Evolutionary conservation across 192 early-diverging fungal genomes (phyloP).

Genomic region (Bifiguratus adelaidae): DNA sequence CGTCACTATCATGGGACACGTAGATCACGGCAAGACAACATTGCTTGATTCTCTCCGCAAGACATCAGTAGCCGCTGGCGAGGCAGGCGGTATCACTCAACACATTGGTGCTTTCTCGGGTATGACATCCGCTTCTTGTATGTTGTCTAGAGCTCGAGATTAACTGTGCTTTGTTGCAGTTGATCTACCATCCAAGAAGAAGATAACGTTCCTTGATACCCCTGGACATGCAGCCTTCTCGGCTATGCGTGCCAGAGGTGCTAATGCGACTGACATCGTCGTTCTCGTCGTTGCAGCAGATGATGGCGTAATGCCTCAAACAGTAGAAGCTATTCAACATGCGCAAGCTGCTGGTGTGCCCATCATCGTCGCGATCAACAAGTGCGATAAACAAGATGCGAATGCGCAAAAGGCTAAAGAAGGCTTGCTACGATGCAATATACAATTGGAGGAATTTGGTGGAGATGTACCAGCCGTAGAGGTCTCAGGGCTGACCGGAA

Average conservation of each 20-base stretch:
- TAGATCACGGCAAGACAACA: constrained; percentile 96
- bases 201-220: constrained; percentile 93
- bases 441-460: constrained; percentile 85
- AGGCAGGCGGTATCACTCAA: constrained; percentile 96
- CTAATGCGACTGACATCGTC: constrained; percentile 89
- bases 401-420: constrained; percentile 49
- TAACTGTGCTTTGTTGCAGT: too few relatives aligned
- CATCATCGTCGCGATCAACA: constrained; percentile 95
- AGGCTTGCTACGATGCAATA: constrained; percentile 60
- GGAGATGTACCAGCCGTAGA: constrained; percentile 90
- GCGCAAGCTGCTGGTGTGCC: constrained; percentile 76
- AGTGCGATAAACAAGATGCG: constrained; percentile 87
- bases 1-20: constrained; percentile 97
- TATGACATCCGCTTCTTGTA: background rate
- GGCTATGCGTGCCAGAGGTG: constrained; percentile 90
- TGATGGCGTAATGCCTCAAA: constrained; percentile 98
- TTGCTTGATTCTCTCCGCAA: constrained; percentile 85
- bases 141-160: background rate
- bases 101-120: constrained; percentile 96
- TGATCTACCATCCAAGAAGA: constrained; percentile 47
- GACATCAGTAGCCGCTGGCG: constrained; percentile 83
- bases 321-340: constrained; percentile 89
- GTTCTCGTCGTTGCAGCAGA: constrained; percentile 96
- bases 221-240: constrained; percentile 95
- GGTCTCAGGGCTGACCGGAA: constrained; percentile 80